Evolutionary conservation across 805 yeast genomes (phyloP), one percentile per base, ranked within the genome.

Genomic region (Kuraishia hungarica): DNA sequence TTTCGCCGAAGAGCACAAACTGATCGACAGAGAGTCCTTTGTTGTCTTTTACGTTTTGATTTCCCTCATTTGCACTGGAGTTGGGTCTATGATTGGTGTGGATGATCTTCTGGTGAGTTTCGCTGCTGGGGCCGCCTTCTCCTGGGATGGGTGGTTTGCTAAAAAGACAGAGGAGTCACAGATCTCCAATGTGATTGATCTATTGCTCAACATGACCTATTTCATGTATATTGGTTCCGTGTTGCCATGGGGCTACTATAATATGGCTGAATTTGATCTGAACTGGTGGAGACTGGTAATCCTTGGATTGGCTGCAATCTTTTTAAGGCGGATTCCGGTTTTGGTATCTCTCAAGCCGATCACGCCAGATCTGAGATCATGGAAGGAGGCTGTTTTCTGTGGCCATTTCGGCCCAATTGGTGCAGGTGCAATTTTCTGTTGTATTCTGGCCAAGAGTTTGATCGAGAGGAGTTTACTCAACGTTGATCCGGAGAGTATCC

Each of bases 121-220:
- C 71, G 86, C 96, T 2, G 97, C 97, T 0, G 97, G 97, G 23
- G 84, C 96, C 2, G 89, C 97, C 1, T 92, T 91, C 68, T 82
- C 96, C 1, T 91, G 97, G 97, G 92, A 89, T 67, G 97, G 96
- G 13, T 82, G 91, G 83, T 89, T 89, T 70, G 84, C 96, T 17
- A 76, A 74, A 56, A 84, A 83, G 61, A 90, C 96, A 0, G 93
- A 88, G 63, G 96, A 88, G 62, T 79, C 91, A 15, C 91, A 89
- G 64, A 89, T 91, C 1, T 88, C 97, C 15, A 87, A 91, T 51
- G 96, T 91, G n/a, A 88, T 91, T 60, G 97, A 91, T 67, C 73
- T 90, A 62, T 68, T 91, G 56, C 72, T 91, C 53, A 91, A 91
- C 71, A 84, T 89, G 70, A 84, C 96, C 1, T 91, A 87, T 65